Percentiles rank a stretch among this genome's conserved stretches.
Evolutionary conservation across 768 basidiomycete species (phyloP).

Genomic region (Naganishia antarctica): DNA sequence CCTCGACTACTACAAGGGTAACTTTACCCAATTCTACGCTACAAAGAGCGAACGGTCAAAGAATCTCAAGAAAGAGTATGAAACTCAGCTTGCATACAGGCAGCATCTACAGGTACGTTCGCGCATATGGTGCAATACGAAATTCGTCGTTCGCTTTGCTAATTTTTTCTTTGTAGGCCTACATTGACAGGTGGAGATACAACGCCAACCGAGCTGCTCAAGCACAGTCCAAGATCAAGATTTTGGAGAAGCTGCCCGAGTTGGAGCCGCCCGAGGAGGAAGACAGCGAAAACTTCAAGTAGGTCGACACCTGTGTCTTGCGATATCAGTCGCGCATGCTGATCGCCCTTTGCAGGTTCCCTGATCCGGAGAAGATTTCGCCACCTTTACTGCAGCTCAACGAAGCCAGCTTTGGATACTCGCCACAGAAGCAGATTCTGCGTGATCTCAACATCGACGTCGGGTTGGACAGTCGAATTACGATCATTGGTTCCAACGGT

Average conservation of each 20-base stretch:
- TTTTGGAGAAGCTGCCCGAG: slow-evolving; percentile 83
- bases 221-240: slow-evolving; percentile 70
- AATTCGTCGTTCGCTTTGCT: too few relatives aligned
- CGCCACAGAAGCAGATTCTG: slow-evolving; percentile 67
- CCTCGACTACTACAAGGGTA: slow-evolving; percentile 98
- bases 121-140: too few relatives aligned
- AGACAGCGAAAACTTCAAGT: slow-evolving; percentile 90
- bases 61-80: slow-evolving; percentile 86
- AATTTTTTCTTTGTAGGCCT: slow-evolving; percentile 60
- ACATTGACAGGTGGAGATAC: slow-evolving; percentile 97
- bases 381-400: slow-evolving; percentile 90
- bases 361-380: slow-evolving; percentile 94
- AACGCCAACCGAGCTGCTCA: slow-evolving; percentile 93
- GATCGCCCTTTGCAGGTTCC: slow-evolving; percentile 59
- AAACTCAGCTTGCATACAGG: slow-evolving; percentile 89
- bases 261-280: slow-evolving; percentile 87
- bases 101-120: slow-evolving; percentile 60
- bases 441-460: slow-evolving; percentile 81
- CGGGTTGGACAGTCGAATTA: slow-evolving; percentile 87
- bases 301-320: slow-evolving; percentile 23
- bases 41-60: slow-evolving; percentile 92
- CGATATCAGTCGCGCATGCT: background rate
- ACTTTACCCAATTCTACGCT: slow-evolving; percentile 98
- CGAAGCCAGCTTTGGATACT: slow-evolving; percentile 85
- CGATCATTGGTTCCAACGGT: slow-evolving; percentile 90